A percentile compares a stretch with the other conserved stretches of the same genome.
These are phyloP conservation scores for Aegilops bicornis DNA, from an alignment of 176 grass and related monocot species.

Conservation along the genomic window DNA sequence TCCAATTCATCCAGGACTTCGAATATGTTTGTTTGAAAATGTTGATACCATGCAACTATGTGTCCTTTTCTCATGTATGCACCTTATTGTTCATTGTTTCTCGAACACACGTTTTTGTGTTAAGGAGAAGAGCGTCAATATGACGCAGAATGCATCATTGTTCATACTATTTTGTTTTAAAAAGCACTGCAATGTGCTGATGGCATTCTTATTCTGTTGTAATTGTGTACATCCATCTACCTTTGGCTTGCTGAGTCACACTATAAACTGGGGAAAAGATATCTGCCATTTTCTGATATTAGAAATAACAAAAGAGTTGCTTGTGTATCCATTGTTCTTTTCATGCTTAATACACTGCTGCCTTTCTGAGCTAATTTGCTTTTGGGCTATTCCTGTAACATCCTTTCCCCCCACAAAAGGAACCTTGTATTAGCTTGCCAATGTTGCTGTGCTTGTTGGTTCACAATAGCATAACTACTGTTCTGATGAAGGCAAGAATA, in stretches of 20 bases:
- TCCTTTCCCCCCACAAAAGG: background rate
- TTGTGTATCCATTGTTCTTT: background rate
- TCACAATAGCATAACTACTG: background rate
- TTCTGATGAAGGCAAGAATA: background rate
- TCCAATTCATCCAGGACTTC: background rate
- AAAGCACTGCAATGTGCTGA: background rate
- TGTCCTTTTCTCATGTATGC: background rate
- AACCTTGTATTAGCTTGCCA: conserved; percentile 6
- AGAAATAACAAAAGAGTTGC: background rate
- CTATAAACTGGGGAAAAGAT: background rate
- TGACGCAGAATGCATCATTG: background rate
- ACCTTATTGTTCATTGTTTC: background rate
- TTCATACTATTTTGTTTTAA: background rate
- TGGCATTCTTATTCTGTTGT: conserved; percentile 11
- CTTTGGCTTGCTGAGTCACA: background rate
- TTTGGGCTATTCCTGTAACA: background rate
- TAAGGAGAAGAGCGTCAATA: background rate
- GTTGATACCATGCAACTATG: background rate
- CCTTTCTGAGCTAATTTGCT: conserved; percentile 15
- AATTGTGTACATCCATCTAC: conserved; percentile 2
- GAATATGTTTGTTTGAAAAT: conserved; percentile 1
- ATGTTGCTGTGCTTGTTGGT: background rate
- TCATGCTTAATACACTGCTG: conserved; percentile 1
- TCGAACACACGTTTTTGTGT: background rate
- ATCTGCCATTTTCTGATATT: background rate